Percentiles rank a stretch among this genome's conserved stretches.
Conservation (phyloP, 352 stramenopile genomes). For the Pythium sp. region DNA sequence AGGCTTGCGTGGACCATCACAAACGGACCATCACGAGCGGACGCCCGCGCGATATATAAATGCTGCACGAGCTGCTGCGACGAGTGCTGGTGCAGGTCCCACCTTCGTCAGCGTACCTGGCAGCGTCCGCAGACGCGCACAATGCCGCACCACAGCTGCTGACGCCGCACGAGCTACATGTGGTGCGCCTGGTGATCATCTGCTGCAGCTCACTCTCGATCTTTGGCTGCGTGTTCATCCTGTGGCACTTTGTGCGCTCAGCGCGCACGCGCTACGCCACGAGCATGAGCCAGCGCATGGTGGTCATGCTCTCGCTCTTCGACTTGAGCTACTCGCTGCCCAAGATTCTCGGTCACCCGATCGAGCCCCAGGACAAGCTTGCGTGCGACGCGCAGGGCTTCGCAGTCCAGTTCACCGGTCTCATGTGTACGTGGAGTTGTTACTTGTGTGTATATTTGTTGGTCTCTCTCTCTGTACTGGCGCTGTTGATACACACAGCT, state of each 20-base stretch:
- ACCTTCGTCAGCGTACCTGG: background rate
- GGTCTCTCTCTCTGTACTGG: background rate
- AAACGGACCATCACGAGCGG: background rate
- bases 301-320: slow-evolving; percentile 64
- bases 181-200: slow-evolving; percentile 36
- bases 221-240: slow-evolving; percentile 41
- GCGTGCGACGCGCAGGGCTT: slow-evolving; percentile 58
- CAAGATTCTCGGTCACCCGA: slow-evolving; percentile 45
- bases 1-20: background rate
- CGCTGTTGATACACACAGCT: background rate
- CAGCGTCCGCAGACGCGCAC: background rate
- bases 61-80: slow-evolving; percentile 15
- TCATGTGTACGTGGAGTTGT: slow-evolving; percentile 44
- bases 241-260: slow-evolving; percentile 42
- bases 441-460: background rate
- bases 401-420: slow-evolving; percentile 39
- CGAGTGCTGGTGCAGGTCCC: slow-evolving; percentile 5
- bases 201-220: slow-evolving; percentile 42
- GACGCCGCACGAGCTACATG: slow-evolving; percentile 25
- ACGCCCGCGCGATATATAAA: background rate
- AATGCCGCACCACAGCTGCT: slow-evolving; percentile 14
- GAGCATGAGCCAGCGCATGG: slow-evolving; percentile 68
- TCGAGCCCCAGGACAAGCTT: slow-evolving; percentile 14
- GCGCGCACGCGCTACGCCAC: slow-evolving; percentile 22
- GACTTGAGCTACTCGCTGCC: slow-evolving; percentile 48